Base-by-base conservation (phyloP, 495 filamentous ascomycete genomes). In the Aspergillus biplanus region DNA sequence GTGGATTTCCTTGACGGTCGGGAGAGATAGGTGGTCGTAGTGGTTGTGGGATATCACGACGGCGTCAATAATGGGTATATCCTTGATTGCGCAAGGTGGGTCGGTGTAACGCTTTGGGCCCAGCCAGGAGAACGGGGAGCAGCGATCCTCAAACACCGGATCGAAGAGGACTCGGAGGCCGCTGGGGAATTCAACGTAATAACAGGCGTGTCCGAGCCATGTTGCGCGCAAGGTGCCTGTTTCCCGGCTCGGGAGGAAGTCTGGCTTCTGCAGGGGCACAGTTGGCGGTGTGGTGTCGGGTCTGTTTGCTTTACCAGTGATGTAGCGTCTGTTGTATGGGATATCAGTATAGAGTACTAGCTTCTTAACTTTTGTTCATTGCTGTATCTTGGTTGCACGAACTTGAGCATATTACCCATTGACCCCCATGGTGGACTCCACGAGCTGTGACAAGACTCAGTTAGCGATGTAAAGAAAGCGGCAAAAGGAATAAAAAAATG, bases 191-290 rank as follows among this genome's bases (percentile, higher is more conserved):
- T 97, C 95, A 57, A 96, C 88, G 70, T 90, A 92, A 74, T 92
- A 97, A 77, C 92, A 97, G 1, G 95, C 93, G 75, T 99, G 95
- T 9, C 95, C 95, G 5, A 99, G 86, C 95, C 95, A 99, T 35
- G 95, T 99, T 44, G 94, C 93, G 18, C 94, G 89, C 7, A 99
- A 85, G 12, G 75, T 80, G 46, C 70, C 67, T 5, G 87, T 85
- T 31, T 74, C 73, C 57, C 86, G 86, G 44, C 74, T 80, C 1
- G 84, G 76, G 31, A 92, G 84, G 71, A 97, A 96, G 32, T 80
- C 74, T 4, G 93, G 92, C 61, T 83, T 84, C 60, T 81, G 83
- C 21, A 93, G 86, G 4, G 87, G 78, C 15, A 93, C 86, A 4
- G 86, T 90, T 18, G 85, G 89, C 16, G 84, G 85, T 4, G 82